phyloP scores from a whole-genome alignment of 1,284 basidiomycete species.

The Lentinula novae-zelandiae region DNA sequence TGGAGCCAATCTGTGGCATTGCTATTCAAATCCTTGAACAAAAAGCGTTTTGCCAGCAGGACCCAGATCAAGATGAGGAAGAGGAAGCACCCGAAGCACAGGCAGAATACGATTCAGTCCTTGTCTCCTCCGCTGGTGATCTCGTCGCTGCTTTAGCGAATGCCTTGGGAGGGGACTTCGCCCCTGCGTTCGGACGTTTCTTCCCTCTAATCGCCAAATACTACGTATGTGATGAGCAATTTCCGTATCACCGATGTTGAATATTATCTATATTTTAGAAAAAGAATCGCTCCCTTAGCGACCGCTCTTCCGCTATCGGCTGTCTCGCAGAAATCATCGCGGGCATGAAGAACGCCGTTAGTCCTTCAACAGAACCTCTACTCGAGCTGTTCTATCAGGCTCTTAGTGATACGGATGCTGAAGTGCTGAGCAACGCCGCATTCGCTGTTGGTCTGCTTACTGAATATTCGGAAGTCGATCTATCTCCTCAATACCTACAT shows the following conservation, averaged over 20 bases:
- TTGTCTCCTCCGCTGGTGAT: conserved; percentile 93
- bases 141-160: conserved; percentile 90
- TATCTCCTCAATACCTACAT: conserved; percentile 79
- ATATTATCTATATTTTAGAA: conserved; percentile 41
- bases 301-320: conserved; percentile 92
- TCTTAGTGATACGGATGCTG: conserved; percentile 81
- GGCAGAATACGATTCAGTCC: conserved; percentile 95
- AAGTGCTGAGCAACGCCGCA: conserved; percentile 95
- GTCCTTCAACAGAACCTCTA: conserved; percentile 82
- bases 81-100: conserved; percentile 81
- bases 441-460: conserved; percentile 93
- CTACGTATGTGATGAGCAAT: conserved; percentile 60
- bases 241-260: not conserved
- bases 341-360: conserved; percentile 87
- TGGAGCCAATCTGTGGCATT: conserved; percentile 78
- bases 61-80: conserved; percentile 90
- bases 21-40: conserved; percentile 85
- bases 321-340: conserved; percentile 94
- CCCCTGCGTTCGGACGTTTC: conserved; percentile 82
- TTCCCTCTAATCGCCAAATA: conserved; percentile 90
- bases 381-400: conserved; percentile 83
- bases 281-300: conserved; percentile 83
- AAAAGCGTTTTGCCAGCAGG: conserved; percentile 93
- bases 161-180: conserved; percentile 83
- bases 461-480: conserved; percentile 83